These are phyloP conservation scores for Begonia loranthoides DNA, from an alignment of 306 rosid species.

Conservation along the genomic window DNA sequence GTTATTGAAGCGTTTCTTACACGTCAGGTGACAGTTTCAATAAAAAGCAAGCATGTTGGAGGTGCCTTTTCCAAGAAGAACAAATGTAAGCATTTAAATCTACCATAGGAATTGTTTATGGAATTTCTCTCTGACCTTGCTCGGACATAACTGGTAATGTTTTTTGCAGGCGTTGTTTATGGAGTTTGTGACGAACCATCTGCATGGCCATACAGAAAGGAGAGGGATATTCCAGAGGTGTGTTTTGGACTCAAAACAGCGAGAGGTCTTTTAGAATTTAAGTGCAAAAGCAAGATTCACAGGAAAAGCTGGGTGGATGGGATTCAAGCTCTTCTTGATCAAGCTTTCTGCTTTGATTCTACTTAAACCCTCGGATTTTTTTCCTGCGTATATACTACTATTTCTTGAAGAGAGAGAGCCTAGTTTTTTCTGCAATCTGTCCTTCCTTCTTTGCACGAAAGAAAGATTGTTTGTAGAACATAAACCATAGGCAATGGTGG, in stretches of 20 bases:
- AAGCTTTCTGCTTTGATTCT: constrained; percentile 26
- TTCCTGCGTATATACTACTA: too few relatives aligned
- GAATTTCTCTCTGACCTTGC: too few relatives aligned
- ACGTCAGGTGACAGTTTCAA: constrained; percentile 53
- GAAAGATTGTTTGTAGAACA: too few relatives aligned
- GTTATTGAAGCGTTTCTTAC: too few relatives aligned
- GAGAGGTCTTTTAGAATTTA: constrained; percentile 77
- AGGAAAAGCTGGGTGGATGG: constrained; percentile 88
- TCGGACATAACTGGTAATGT: not conserved
- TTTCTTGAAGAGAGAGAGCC: too few relatives aligned
- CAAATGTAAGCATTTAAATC: constrained; percentile 41
- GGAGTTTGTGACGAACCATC: constrained; percentile 66
- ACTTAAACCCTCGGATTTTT: too few relatives aligned
- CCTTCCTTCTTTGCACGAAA: too few relatives aligned
- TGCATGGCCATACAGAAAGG: constrained; percentile 82
- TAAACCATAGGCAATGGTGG: too few relatives aligned
- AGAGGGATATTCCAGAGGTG: constrained; percentile 56
- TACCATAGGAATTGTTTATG: too few relatives aligned
- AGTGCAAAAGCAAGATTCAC: constrained; percentile 57
- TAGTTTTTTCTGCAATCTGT: too few relatives aligned
- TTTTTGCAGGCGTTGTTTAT: constrained; percentile 53
- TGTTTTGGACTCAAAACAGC: constrained; percentile 85
- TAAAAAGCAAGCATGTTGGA: constrained; percentile 81
- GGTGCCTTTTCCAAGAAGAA: constrained; percentile 90
- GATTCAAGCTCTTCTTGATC: constrained; percentile 50